These are phyloP conservation scores for Chalaropsis ovoidea DNA, from an alignment of 2,329 filamentous ascomycete species.

Conservation along the genomic window DNA sequence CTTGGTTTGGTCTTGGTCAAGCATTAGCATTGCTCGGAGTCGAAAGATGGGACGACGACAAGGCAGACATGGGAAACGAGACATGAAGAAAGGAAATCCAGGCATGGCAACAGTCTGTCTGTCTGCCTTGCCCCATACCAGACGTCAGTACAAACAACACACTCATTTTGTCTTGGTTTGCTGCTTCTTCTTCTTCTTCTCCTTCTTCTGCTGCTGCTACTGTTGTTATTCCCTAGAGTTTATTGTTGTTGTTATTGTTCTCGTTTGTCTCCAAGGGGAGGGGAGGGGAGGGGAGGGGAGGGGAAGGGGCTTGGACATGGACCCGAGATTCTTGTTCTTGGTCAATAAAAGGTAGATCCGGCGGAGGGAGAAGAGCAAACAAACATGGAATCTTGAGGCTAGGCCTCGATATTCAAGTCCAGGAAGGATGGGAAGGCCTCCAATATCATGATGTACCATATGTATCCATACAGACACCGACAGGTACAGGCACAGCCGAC, in stretches of 20 bases:
- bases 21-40: neutral
- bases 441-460: neutral
- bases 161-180: no score
- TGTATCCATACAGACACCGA: neutral
- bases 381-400: neutral
- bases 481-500: no score
- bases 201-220: neutral
- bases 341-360: neutral
- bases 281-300: no score
- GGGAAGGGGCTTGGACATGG: neutral
- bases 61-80: slow-evolving; percentile 10
- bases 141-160: no score
- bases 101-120: neutral
- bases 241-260: neutral
- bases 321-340: neutral
- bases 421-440: slow-evolving; percentile 1
- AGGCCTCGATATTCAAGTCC: neutral
- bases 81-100: neutral
- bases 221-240: neutral
- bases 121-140: no score
- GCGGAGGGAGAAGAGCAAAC: neutral
- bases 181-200: no score
- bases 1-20: neutral
- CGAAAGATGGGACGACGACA: slow-evolving; percentile 1
- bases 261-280: neutral